Conservation (phyloP, 2,329 filamentous ascomycete genomes). For the Trematosphaeria pertusa region DNA sequence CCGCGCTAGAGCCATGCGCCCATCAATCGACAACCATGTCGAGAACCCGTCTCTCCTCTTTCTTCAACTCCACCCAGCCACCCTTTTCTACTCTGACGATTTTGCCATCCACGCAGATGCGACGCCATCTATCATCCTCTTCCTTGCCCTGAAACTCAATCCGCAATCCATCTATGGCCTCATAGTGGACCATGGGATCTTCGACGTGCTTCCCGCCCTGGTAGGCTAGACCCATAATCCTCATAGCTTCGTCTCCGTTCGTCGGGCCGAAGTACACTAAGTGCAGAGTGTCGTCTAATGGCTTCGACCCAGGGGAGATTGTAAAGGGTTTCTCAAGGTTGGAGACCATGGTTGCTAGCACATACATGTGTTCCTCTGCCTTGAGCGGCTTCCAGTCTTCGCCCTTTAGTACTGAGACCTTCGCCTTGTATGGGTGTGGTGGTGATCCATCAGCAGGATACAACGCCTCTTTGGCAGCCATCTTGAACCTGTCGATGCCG, state of each 20-base stretch:
- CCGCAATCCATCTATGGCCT: slow-evolving; percentile 69
- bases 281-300: slow-evolving; percentile 73
- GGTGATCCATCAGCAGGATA: slow-evolving; percentile 59
- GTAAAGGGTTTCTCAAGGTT: slow-evolving; percentile 82
- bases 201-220: slow-evolving; percentile 64
- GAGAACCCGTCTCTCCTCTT: slow-evolving; percentile 51
- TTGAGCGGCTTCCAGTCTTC: slow-evolving; percentile 44
- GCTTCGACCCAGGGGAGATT: slow-evolving; percentile 76
- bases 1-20: no score
- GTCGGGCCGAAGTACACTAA: slow-evolving; percentile 78
- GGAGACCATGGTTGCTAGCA: slow-evolving; percentile 77
- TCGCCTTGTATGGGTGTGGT: slow-evolving; percentile 65
- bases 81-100: slow-evolving; percentile 76
- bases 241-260: slow-evolving; percentile 71
- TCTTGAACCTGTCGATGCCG: slow-evolving; percentile 79
- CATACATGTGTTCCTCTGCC: slow-evolving; percentile 70
- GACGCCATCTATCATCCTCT: slow-evolving; percentile 75
- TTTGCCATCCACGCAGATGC: slow-evolving; percentile 90
- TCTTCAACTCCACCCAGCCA: slow-evolving; percentile 73
- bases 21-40: no score
- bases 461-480: slow-evolving; percentile 82
- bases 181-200: slow-evolving; percentile 68
- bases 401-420: slow-evolving; percentile 53
- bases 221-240: slow-evolving; percentile 73
- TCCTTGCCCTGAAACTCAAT: slow-evolving; percentile 68